Conservation (phyloP, 257 asterid genomes). For the Nicotiana knightiana region DNA sequence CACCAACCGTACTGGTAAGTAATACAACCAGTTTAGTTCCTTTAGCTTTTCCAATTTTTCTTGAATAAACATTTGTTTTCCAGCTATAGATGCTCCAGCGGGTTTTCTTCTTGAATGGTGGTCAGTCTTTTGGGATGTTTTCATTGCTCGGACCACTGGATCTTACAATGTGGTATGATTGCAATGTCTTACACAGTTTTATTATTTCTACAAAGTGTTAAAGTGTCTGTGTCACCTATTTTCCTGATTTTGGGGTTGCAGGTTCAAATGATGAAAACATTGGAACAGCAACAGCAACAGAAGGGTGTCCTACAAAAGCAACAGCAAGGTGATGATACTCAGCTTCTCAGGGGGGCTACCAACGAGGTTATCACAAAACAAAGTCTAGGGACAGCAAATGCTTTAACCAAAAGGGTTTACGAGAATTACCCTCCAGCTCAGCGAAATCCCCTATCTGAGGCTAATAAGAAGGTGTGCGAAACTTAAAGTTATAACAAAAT, state of each 20-base stretch:
- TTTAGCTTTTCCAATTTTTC: neutral
- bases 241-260: neutral
- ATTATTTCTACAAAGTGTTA: neutral
- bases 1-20: slow-evolving; percentile 15
- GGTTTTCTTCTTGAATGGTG: slow-evolving; percentile 48
- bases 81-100: slow-evolving; percentile 29
- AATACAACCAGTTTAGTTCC: neutral
- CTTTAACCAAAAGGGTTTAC: slow-evolving; percentile 12
- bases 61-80: neutral
- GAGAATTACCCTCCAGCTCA: neutral
- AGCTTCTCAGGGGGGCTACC: slow-evolving; percentile 3
- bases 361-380: slow-evolving; percentile 1
- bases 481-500: neutral
- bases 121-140: slow-evolving; percentile 42
- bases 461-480: slow-evolving; percentile 14
- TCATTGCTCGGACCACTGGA: slow-evolving; percentile 12
- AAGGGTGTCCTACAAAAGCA: slow-evolving; percentile 11
- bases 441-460: neutral
- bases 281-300: slow-evolving; percentile 16
- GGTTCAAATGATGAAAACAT: neutral
- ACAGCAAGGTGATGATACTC: slow-evolving; percentile 12
- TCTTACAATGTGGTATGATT: slow-evolving; percentile 15
- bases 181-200: neutral
- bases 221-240: neutral
- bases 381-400: neutral